Evolutionary conservation across 1,139 yeast species (phyloP).

Genomic region (Sugiyamaella grinbergsii): DNA sequence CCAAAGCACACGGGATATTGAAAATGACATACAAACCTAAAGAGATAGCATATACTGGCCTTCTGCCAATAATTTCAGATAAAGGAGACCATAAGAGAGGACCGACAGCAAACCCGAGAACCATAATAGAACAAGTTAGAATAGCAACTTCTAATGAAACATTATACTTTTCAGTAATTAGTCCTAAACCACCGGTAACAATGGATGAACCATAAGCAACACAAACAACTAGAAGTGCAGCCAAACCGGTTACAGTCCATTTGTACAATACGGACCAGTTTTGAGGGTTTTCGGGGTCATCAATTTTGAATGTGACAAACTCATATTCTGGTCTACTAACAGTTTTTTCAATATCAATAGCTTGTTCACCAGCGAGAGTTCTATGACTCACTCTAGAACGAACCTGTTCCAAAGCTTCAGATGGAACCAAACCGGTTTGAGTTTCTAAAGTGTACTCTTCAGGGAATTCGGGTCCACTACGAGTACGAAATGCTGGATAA

Average conservation of each 20-base stretch:
- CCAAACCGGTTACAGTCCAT: slow-evolving; percentile 68
- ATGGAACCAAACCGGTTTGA: slow-evolving; percentile 81
- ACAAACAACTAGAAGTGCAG: slow-evolving; percentile 71
- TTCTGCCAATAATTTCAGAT: slow-evolving; percentile 82
- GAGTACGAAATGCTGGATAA: slow-evolving; percentile 48
- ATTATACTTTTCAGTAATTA: slow-evolving; percentile 62
- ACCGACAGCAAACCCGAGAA: slow-evolving; percentile 83
- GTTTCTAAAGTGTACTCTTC: slow-evolving; percentile 91
- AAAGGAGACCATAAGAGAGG: slow-evolving; percentile 91
- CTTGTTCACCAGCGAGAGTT: slow-evolving; percentile 2
- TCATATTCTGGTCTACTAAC: slow-evolving; percentile 57
- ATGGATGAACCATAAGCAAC: slow-evolving; percentile 92
- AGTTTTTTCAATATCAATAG: slow-evolving; percentile 16
- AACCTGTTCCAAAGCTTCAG: slow-evolving; percentile 58
- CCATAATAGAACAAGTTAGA: slow-evolving; percentile 82
- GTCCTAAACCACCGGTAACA: slow-evolving; percentile 75
- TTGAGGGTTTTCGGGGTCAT: slow-evolving; percentile 85
- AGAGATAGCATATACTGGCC: slow-evolving; percentile 79
- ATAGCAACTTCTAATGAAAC: slow-evolving; percentile 80
- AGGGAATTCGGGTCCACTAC: slow-evolving; percentile 71
- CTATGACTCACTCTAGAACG: slow-evolving; percentile 27
- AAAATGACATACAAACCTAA: slow-evolving; percentile 72
- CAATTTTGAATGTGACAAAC: slow-evolving; percentile 73
- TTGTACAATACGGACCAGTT: slow-evolving; percentile 66
- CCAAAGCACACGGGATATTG: slow-evolving; percentile 86